Base-by-base conservation (phyloP, 1,284 basidiomycete genomes). In the Ganoderma multipileum region DNA sequence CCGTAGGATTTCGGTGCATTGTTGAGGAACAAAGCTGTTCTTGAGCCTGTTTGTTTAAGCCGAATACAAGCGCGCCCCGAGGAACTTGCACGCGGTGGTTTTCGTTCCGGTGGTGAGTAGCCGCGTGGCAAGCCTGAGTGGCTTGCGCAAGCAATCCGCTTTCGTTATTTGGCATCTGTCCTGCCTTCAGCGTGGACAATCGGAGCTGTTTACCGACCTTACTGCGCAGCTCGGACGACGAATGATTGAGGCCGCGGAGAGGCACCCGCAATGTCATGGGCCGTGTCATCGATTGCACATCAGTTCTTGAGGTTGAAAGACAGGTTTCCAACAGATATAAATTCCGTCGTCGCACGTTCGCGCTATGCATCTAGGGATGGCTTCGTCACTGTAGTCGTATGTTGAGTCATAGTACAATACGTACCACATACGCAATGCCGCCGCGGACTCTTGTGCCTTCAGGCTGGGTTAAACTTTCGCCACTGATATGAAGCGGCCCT, bases 71-170 rank as follows among this genome's bases (percentile, higher is more conserved):
- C 11, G 47, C 47, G 41, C 4, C 7, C 26, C 16, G 8, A 14
- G 12, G 28, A 55, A 55, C 28, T 23, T 55, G n/a, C 36, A 58
- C 4, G 57, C 36, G n/a, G 36, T 58, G 36, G 8, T 5, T 23
- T 58, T 38, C 9, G 33, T n/a, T n/a, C 36, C 36, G 57, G 26
- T 11, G 57, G 26, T 58, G 57, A 38, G 57, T 58, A 58, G 57
- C 57, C 57, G 33, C 57, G 36, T 58, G 57, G 54, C 28, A 30
- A 6, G 54, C 28, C 26, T 2, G 57, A 12, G 20, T 33, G 36
- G 20, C 20, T 38, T n/a, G n/a, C 18, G 6, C 57, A 9, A 58
- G 57, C n/a, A 20, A 38, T 23, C 36, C 20, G 36, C 33, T 38
- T 58, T 38, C 30, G 44, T 7, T n/a, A 50, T 14, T 5, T 39